Percentiles rank a stretch among this genome's conserved stretches.
These are phyloP conservation scores for Beauveria bassiana DNA, from an alignment of 2,329 filamentous ascomycete species.

Conservation along the genomic window DNA sequence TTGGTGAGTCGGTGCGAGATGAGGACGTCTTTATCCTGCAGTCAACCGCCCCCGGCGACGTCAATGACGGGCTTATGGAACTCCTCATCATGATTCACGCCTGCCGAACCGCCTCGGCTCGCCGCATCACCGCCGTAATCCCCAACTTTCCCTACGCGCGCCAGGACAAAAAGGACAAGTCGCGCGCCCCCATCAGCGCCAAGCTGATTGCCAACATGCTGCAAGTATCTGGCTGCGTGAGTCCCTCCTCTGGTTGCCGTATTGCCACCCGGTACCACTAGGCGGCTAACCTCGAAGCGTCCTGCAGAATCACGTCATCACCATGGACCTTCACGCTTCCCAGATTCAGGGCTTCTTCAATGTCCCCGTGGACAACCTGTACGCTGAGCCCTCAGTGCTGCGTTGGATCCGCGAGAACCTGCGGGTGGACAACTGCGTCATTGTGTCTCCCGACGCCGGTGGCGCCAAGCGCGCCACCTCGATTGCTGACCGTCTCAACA, in stretches of 20 bases:
- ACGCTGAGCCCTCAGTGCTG: constrained; percentile 86
- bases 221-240: constrained; percentile 75
- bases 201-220: constrained; percentile 98
- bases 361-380: constrained; percentile 66
- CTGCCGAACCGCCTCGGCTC: constrained; percentile 61
- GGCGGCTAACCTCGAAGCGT: constrained; percentile 33
- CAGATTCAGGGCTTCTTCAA: constrained; percentile 98
- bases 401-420: constrained; percentile 88
- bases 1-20: constrained; percentile 91
- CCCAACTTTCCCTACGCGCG: constrained; percentile 95
- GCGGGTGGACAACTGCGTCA: constrained; percentile 74
- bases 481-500: constrained; percentile 85
- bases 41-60: constrained; percentile 88
- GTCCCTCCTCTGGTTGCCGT: constrained; percentile 11
- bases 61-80: constrained; percentile 98
- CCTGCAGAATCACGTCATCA: constrained; percentile 57
- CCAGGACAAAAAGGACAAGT: constrained; percentile 95
- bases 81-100: constrained; percentile 97
- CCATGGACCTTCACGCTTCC: constrained; percentile 90
- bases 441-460: constrained; percentile 90
- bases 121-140: constrained; percentile 89
- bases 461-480: constrained; percentile 90
- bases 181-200: constrained; percentile 89
- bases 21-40: constrained; percentile 98
- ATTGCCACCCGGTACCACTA: background rate